Conservation (phyloP, 805 yeast species). For the Candida verbasci region DNA sequence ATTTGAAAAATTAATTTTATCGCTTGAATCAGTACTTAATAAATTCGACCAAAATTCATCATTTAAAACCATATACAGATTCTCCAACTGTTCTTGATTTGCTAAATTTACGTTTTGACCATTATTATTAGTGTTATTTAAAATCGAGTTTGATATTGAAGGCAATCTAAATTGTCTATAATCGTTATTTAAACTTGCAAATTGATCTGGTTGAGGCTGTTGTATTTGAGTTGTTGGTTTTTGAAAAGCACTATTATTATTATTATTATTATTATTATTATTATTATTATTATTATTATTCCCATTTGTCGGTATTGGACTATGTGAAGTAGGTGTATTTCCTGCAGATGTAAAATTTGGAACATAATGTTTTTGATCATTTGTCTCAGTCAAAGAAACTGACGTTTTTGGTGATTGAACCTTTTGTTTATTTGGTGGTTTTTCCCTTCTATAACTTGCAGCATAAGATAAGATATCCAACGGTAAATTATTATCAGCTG, state of each 20-base stretch:
- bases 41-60: slow-evolving; percentile 73
- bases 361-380: neutral
- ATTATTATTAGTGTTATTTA: neutral
- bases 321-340: slow-evolving; percentile 4
- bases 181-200: neutral
- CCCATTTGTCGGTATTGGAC: neutral
- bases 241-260: neutral
- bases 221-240: neutral
- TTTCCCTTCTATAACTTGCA: slow-evolving; percentile 28
- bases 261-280: too few species aligned
- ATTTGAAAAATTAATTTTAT: slow-evolving; percentile 31
- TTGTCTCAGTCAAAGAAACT: slow-evolving; percentile 1
- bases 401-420: neutral
- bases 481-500: slow-evolving; percentile 9
- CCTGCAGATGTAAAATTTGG: slow-evolving; percentile 7
- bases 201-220: neutral
- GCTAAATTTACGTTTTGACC: slow-evolving; percentile 5
- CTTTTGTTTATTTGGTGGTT: neutral
- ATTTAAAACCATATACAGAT: slow-evolving; percentile 51
- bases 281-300: too few species aligned
- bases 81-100: slow-evolving; percentile 29
- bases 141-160: slow-evolving; percentile 2
- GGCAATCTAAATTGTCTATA: slow-evolving; percentile 7
- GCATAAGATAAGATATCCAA: slow-evolving; percentile 40
- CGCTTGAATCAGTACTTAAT: slow-evolving; percentile 27